Percentiles rank a stretch among this genome's conserved stretches.
These are phyloP conservation scores for Amesomyces nigricolor DNA, from an alignment of 2,329 filamentous ascomycete genomes.

Conservation along the genomic window DNA sequence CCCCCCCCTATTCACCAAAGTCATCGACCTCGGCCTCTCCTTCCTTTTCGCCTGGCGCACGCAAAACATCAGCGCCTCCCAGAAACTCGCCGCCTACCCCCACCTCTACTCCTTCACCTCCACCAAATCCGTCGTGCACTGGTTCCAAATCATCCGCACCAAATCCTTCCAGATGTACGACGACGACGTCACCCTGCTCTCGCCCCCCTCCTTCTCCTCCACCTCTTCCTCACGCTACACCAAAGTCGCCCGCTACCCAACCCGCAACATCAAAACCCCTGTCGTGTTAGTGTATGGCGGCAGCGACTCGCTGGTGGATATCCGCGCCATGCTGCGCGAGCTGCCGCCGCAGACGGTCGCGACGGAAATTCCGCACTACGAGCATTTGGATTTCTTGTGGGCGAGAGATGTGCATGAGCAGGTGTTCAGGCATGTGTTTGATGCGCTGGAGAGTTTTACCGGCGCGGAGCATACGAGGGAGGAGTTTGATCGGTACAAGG, in stretches of 20 bases:
- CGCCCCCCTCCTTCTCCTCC: slow-evolving; percentile 58
- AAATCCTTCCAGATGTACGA: slow-evolving; percentile 98
- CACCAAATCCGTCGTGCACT: slow-evolving; percentile 95
- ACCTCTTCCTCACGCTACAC: slow-evolving; percentile 53
- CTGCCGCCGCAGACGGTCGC: slow-evolving; percentile 79
- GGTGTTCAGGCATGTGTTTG: slow-evolving; percentile 88
- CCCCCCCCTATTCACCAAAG: slow-evolving; percentile 82
- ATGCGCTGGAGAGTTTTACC: slow-evolving; percentile 71
- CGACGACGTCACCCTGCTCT: slow-evolving; percentile 77
- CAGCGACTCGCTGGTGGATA: slow-evolving; percentile 89
- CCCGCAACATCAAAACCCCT: slow-evolving; percentile 92
- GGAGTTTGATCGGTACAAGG: slow-evolving; percentile 54
- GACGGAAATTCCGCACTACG: slow-evolving; percentile 84
- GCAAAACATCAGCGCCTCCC: slow-evolving; percentile 73
- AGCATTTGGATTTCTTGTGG: slow-evolving; percentile 97
- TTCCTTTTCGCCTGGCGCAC: slow-evolving; percentile 90
- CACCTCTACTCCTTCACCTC: slow-evolving; percentile 96
- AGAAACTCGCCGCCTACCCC: slow-evolving; percentile 92
- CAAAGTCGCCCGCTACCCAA: slow-evolving; percentile 94
- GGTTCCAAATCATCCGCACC: slow-evolving; percentile 98
- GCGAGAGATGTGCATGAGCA: slow-evolving; percentile 74
- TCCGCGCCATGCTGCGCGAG: slow-evolving; percentile 84
- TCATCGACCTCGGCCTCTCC: slow-evolving; percentile 74
- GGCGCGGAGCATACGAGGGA: slow-evolving; percentile 52
- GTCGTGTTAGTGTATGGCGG: slow-evolving; percentile 92